Evolutionary conservation across 2,329 filamentous ascomycete genomes (phyloP).

Genomic region (Epichloe sibirici): DNA sequence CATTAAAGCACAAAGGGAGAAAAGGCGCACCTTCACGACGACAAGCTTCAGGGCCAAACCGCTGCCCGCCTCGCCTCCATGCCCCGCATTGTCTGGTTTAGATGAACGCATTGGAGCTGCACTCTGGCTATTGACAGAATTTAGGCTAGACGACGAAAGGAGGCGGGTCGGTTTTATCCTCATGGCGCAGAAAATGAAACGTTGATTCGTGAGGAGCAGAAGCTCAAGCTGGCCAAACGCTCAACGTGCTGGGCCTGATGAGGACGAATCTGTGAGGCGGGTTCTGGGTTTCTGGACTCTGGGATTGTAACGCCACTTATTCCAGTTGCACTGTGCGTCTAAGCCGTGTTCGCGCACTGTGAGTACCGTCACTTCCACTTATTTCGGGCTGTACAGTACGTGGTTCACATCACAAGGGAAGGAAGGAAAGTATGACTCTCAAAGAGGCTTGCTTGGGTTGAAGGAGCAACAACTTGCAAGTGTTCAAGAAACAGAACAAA

Average conservation of each 20-base stretch:
- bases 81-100: conserved; percentile 26
- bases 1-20: not conserved
- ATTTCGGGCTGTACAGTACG: not conserved
- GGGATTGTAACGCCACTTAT: conserved; percentile 4
- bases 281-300: conserved; percentile 1
- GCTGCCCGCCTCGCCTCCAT: conserved; percentile 20
- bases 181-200: conserved; percentile 26
- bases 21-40: conserved; percentile 34
- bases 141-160: conserved; percentile 27
- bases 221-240: conserved; percentile 7
- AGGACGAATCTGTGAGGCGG: conserved; percentile 2
- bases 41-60: conserved; percentile 41
- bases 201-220: conserved; percentile 5
- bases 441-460: not conserved
- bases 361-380: not conserved
- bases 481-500: not conserved
- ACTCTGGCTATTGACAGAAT: conserved; percentile 26
- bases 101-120: conserved; percentile 29
- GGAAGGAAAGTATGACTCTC: too few relatives aligned
- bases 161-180: conserved; percentile 45
- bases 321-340: conserved; percentile 1
- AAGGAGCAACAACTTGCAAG: too few relatives aligned
- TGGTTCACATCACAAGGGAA: too few relatives aligned
- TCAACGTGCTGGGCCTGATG: not conserved
- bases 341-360: not conserved